phyloP scores from a whole-genome alignment of 805 yeast genomes.

The Lachancea nothofagi region DNA sequence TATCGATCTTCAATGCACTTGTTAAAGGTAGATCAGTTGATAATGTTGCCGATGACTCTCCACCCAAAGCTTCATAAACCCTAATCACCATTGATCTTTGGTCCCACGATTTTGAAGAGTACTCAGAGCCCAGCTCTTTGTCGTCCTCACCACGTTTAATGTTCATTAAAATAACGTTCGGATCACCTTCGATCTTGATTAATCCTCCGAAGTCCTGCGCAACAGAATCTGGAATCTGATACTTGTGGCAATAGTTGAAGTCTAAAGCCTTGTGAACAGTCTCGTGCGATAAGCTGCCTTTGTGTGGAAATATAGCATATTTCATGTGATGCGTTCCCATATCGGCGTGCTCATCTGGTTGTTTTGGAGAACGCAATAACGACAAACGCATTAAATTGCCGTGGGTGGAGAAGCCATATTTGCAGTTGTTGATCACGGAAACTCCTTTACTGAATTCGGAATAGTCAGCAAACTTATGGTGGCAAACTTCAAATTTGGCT shows the following conservation, averaged over 20 bases:
- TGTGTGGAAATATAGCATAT: slow-evolving; percentile 82
- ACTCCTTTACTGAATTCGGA: slow-evolving; percentile 87
- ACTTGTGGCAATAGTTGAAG: slow-evolving; percentile 53
- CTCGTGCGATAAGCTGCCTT: slow-evolving; percentile 54
- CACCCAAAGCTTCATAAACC: slow-evolving; percentile 86
- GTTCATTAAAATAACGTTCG: slow-evolving; percentile 62
- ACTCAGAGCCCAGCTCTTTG: slow-evolving; percentile 42
- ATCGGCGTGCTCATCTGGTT: slow-evolving; percentile 92
- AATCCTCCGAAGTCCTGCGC: slow-evolving; percentile 26
- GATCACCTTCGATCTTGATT: slow-evolving; percentile 42
- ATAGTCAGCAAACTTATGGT: slow-evolving; percentile 89
- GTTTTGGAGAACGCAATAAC: slow-evolving; percentile 82
- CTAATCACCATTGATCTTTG: slow-evolving; percentile 59
- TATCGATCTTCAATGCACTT: slow-evolving; percentile 49
- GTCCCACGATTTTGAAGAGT: slow-evolving; percentile 42
- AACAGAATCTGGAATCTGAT: slow-evolving; percentile 17
- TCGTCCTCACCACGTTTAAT: slow-evolving; percentile 89
- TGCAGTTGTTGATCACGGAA: slow-evolving; percentile 72
- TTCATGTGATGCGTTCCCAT: slow-evolving; percentile 81
- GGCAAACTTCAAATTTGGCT: slow-evolving; percentile 93
- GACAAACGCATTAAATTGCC: slow-evolving; percentile 90
- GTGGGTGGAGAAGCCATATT: slow-evolving; percentile 89
- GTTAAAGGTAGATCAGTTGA: slow-evolving; percentile 41
- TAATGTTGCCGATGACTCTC: slow-evolving; percentile 52
- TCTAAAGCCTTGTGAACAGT: slow-evolving; percentile 73